These are phyloP conservation scores for Vicia villosa DNA, from an alignment of 306 rosid genomes.

Conservation along the genomic window DNA sequence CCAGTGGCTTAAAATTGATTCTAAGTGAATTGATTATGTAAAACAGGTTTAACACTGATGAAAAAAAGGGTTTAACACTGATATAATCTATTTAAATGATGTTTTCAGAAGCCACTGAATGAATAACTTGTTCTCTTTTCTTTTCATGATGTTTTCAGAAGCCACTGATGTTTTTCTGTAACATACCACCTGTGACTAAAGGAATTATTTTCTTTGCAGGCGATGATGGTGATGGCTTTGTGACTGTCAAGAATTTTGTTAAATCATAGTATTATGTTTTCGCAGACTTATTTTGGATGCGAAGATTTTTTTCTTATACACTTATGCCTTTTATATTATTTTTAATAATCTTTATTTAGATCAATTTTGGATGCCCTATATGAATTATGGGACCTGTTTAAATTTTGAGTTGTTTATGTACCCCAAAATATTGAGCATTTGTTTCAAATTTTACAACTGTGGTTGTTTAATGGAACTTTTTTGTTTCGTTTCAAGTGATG, in stretches of 20 bases:
- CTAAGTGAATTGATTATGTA: not conserved
- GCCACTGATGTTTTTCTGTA: not conserved
- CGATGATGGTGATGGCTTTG: not conserved
- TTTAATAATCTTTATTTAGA: not conserved
- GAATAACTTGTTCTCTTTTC: not conserved
- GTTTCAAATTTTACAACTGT: constrained; percentile 1
- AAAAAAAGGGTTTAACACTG: not conserved
- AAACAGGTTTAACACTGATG: not conserved
- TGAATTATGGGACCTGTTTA: not conserved
- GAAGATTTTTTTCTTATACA: constrained; percentile 2
- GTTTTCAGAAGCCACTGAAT: not conserved
- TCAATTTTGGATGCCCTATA: not conserved
- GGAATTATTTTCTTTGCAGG: constrained; percentile 32
- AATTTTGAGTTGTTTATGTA: not conserved
- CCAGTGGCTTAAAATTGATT: too few species aligned
- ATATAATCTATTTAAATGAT: not conserved
- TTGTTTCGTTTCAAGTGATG: not conserved
- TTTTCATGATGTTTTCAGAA: not conserved
- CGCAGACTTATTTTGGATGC: constrained; percentile 14
- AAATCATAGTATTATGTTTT: not conserved
- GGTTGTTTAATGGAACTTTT: not conserved
- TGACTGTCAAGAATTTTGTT: constrained; percentile 13
- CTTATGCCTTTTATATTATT: not conserved
- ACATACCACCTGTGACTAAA: not conserved
- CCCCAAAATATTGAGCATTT: not conserved